Conservation (phyloP, 805 yeast species). For the Wickerhamiella domercqiae region DNA sequence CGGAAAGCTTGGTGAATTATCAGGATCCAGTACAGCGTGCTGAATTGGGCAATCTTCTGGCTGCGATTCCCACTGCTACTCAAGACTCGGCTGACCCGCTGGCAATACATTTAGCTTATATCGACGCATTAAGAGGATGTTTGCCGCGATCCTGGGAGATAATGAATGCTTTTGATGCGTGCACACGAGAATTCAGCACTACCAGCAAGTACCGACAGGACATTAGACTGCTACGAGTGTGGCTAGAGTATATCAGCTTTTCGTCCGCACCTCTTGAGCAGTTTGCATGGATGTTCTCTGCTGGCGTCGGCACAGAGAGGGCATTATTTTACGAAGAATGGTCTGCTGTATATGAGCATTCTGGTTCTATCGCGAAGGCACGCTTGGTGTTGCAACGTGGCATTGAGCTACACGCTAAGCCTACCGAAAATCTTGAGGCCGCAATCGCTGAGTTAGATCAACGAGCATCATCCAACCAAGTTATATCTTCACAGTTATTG, state of each 20-base stretch:
- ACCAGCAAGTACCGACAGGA: neutral
- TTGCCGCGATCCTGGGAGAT: neutral
- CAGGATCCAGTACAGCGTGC: no score
- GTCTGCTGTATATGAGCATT: neutral
- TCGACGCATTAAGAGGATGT: neutral
- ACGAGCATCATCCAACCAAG: no score
- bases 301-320: neutral
- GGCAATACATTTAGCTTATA: neutral
- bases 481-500: no score
- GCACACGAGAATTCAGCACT: neutral
- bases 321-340: slow-evolving; percentile 1
- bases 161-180: neutral
- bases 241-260: neutral
- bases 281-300: neutral
- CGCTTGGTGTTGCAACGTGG: neutral
- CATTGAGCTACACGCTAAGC: neutral
- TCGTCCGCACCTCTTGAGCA: neutral
- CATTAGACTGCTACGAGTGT: neutral
- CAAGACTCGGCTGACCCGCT: slow-evolving; percentile 1
- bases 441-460: neutral
- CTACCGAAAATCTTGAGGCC: neutral
- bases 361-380: neutral
- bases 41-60: no score
- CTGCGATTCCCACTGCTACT: no score
- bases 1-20: no score